Percentiles rank a stretch among this genome's conserved stretches.
phyloP scores from a whole-genome alignment of 805 yeast genomes.

The Diddensiella caesifluorescens region DNA sequence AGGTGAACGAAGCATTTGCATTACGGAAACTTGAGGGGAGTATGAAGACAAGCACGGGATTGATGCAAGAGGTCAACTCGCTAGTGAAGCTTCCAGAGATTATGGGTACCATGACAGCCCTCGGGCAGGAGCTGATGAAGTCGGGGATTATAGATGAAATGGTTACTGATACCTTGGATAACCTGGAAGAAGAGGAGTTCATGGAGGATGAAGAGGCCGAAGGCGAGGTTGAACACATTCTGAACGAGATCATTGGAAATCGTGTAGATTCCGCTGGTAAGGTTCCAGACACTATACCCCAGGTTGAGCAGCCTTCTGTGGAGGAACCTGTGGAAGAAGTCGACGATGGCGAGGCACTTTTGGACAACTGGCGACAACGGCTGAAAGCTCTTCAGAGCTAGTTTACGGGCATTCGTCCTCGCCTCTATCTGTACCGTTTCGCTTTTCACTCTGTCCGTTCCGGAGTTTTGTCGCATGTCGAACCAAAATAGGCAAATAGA shows the following conservation, averaged over 20 bases:
- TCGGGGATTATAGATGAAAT: conserved; percentile 78
- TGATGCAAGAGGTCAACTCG: conserved; percentile 85
- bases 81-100: conserved; percentile 75
- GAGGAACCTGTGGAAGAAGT: conserved; percentile 36
- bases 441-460: not conserved
- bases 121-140: conserved; percentile 75
- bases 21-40: conserved; percentile 77
- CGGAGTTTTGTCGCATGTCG: not conserved
- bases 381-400: conserved; percentile 72
- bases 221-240: conserved; percentile 35
- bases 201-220: conserved; percentile 34
- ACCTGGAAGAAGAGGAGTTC: conserved; percentile 58
- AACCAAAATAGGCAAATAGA: too few relatives aligned
- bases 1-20: conserved; percentile 86
- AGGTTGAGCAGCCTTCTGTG: conserved; percentile 20
- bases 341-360: conserved; percentile 67
- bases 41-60: conserved; percentile 66
- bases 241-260: conserved; percentile 36
- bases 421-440: not conserved
- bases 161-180: conserved; percentile 86
- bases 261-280: conserved; percentile 50
- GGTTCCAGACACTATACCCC: conserved; percentile 23
- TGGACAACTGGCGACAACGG: conserved; percentile 85
- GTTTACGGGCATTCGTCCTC: not conserved
- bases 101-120: conserved; percentile 74